Evolutionary conservation across 1,284 basidiomycete species (phyloP).

Genomic region (Pyrrhoderma lamaoense): DNA sequence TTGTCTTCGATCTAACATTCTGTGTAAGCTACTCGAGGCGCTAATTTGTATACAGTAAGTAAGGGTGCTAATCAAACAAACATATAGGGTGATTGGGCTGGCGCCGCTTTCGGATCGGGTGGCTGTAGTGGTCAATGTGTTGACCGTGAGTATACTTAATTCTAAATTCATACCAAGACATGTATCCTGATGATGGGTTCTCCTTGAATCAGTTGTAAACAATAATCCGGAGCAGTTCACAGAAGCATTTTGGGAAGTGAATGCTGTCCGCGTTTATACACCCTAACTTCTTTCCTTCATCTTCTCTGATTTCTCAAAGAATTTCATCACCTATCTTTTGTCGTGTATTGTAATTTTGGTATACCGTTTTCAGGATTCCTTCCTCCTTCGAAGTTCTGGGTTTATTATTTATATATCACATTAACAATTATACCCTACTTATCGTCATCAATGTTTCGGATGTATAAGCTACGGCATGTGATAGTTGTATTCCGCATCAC

Average conservation of each 20-base stretch:
- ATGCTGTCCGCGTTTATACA: slow-evolving; percentile 49
- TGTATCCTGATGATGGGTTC: too few relatives aligned
- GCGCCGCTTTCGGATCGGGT: slow-evolving; percentile 8
- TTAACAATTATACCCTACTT: too few relatives aligned
- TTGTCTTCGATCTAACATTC: slow-evolving; percentile 48
- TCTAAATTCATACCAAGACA: too few relatives aligned
- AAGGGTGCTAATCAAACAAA: background rate
- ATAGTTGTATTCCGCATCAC: too few relatives aligned
- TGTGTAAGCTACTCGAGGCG: slow-evolving; percentile 34
- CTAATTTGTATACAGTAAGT: background rate
- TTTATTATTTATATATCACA: too few relatives aligned
- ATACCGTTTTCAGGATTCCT: too few relatives aligned
- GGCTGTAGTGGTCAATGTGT: slow-evolving; percentile 19
- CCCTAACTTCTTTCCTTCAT: slow-evolving; percentile 9
- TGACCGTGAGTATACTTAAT: slow-evolving; percentile 19
- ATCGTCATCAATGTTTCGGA: too few relatives aligned
- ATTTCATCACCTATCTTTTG: too few relatives aligned
- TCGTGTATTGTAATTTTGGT: too few relatives aligned
- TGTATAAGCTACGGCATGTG: too few relatives aligned
- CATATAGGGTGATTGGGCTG: slow-evolving; percentile 22
- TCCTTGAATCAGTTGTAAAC: slow-evolving; percentile 52
- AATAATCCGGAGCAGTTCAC: slow-evolving; percentile 46
- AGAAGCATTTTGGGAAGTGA: slow-evolving; percentile 60
- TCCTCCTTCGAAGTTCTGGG: too few relatives aligned
- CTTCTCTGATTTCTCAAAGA: too few relatives aligned